Evolutionary conservation across 2,329 filamentous ascomycete species (phyloP).

Genomic region (Helotiales sp.): DNA sequence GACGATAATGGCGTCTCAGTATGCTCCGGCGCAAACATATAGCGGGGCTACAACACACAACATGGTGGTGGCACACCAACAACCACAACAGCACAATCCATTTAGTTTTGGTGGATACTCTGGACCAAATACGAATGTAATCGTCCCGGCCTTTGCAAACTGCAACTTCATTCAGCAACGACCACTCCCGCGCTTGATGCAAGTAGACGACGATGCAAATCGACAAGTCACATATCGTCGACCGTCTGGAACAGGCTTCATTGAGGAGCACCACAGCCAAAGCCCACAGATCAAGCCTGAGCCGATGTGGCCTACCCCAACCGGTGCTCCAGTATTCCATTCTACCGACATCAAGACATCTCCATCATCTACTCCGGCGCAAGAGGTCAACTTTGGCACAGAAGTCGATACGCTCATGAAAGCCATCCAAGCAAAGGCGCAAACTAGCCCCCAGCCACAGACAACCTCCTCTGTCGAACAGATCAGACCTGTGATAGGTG

Average conservation of each 20-base stretch:
- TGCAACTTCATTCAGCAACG: constrained; percentile 40
- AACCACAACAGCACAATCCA: constrained; percentile 45
- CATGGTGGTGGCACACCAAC: constrained; percentile 48
- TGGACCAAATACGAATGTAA: constrained; percentile 40
- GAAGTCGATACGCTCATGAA: constrained; percentile 89
- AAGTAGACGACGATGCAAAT: constrained; percentile 27
- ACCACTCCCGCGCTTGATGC: constrained; percentile 42
- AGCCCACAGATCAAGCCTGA: constrained; percentile 47
- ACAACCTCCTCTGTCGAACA: constrained; percentile 35
- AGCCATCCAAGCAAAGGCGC: constrained; percentile 74
- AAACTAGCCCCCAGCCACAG: constrained; percentile 45
- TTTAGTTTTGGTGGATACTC: constrained; percentile 50
- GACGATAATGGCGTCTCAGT: constrained; percentile 53
- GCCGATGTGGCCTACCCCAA: constrained; percentile 31
- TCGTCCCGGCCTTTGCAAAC: constrained; percentile 36
- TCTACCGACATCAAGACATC: constrained; percentile 24
- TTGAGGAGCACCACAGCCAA: constrained; percentile 43
- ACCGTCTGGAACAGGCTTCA: constrained; percentile 42
- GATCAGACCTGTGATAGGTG: constrained; percentile 38
- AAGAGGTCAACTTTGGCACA: constrained; percentile 72
- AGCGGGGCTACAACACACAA: constrained; percentile 50
- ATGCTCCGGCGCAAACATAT: constrained; percentile 53
- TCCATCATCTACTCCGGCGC: constrained; percentile 14
- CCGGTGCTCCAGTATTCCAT: constrained; percentile 28
- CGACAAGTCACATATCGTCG: constrained; percentile 41